These are phyloP conservation scores for Trichoderma sp. DNA, from an alignment of 2,329 filamentous ascomycete species.

Conservation along the genomic window DNA sequence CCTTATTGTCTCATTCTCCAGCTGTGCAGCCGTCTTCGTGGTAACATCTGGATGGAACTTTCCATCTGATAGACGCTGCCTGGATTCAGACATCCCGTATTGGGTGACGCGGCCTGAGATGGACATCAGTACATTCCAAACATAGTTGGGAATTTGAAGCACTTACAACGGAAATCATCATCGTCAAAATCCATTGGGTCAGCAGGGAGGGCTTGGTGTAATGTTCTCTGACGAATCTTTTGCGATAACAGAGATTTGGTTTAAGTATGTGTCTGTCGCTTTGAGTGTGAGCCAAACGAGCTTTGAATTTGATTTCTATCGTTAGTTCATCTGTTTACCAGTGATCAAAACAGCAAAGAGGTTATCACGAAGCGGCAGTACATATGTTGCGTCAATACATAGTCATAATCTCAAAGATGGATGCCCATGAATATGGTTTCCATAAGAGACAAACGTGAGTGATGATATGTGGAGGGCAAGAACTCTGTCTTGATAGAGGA, in stretches of 20 bases:
- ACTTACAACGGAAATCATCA: neutral
- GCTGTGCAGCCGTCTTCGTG: neutral
- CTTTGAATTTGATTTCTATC: neutral
- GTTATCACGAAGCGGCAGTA: neutral
- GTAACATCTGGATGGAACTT: constrained; percentile 18
- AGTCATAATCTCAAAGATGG: neutral
- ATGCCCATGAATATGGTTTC: neutral
- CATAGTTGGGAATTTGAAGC: neutral
- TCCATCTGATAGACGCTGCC: neutral
- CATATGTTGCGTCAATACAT: neutral
- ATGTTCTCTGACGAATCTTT: neutral
- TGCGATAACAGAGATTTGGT: neutral
- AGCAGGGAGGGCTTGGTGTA: neutral
- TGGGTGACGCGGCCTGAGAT: neutral
- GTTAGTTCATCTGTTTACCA: neutral
- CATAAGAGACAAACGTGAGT: neutral
- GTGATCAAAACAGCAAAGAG: neutral
- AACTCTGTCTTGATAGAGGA: neutral
- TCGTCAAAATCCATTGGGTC: neutral
- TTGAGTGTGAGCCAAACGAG: neutral
- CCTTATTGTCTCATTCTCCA: neutral
- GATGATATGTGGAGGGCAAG: neutral
- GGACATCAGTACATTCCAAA: neutral
- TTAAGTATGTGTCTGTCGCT: neutral
- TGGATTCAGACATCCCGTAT: constrained; percentile 23